phyloP scores from a whole-genome alignment of 2,329 filamentous ascomycete species.

The Sclerotinia borealis region DNA sequence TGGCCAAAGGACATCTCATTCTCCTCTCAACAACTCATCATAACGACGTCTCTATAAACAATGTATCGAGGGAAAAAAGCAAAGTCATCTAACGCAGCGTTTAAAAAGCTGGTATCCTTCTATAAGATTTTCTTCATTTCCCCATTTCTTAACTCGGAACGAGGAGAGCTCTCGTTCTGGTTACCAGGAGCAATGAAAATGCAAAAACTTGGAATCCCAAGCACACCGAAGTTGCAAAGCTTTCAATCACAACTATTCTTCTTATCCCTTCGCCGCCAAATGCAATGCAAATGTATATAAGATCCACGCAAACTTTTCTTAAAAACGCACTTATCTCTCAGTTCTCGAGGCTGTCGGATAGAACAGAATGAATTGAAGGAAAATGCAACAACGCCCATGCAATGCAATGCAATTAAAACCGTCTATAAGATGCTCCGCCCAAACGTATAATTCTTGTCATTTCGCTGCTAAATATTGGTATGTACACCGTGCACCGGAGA shows the following conservation, averaged over 20 bases:
- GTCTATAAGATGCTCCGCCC: slow-evolving; percentile 7
- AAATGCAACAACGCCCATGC: slow-evolving; percentile 13
- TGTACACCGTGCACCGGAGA: slow-evolving; percentile 31
- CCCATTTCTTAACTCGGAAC: background rate
- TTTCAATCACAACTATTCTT: background rate
- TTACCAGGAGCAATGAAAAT: background rate
- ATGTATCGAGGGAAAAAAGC: background rate
- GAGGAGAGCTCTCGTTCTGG: background rate
- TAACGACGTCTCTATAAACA: slow-evolving; percentile 11
- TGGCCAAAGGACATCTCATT: slow-evolving; percentile 9
- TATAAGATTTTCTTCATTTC: slow-evolving; percentile 6
- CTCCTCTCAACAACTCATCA: slow-evolving; percentile 3
- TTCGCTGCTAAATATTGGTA: slow-evolving; percentile 24
- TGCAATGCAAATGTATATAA: slow-evolving; percentile 12
- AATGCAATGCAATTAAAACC: slow-evolving; percentile 13
- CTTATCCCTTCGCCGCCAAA: slow-evolving; percentile 2
- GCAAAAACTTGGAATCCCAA: background rate
- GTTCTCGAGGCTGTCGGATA: slow-evolving; percentile 2
- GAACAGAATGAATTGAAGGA: slow-evolving; percentile 3
- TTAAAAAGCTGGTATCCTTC: slow-evolving; percentile 8
- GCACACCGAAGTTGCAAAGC: background rate
- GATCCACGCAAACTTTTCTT: slow-evolving; percentile 10
- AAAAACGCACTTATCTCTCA: background rate
- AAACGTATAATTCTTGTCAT: slow-evolving; percentile 20
- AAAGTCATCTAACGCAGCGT: slow-evolving; percentile 10